Evolutionary conservation across 1,139 yeast genomes (phyloP), one percentile per base, ranked within the genome.

Genomic region (Debaryomycetaceae sp.): DNA sequence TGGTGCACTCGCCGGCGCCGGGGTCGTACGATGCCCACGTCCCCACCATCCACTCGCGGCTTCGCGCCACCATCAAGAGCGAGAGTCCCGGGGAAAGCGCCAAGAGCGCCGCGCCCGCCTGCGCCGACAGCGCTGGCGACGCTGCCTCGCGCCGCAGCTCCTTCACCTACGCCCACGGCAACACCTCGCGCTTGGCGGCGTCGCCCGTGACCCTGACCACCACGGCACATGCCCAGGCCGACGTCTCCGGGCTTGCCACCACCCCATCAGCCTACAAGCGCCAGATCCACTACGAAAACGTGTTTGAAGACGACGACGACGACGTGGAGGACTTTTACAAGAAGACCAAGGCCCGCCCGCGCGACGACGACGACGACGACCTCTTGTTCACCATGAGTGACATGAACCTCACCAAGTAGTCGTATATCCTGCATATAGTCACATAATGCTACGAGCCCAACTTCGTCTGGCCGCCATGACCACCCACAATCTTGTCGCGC

Each of bases 371-470:
- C 27, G 93, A 83, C 40, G 95, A 84, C 41, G 95, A 84, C 39
- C 60, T 86, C 46, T 61, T 86, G 35, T 86, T 86, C 55, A 82
- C 93, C 18, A 84, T 86, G 94, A 85, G 95, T 51, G 95, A 85
- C 48, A 83, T 83, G 91, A 78, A 81, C 38, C 49, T 67, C 26
- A 63, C 66, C 25, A 61, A 58, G 48, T 36, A 38, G 28, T 18
- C 24, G 16, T 7, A n/a, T n/a, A n/a, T n/a, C n/a, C n/a, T 21
- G 13, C 4, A 4, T 12, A 21, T 4, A 21, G 6, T 21, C 12
- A 12, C 13, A 21, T 21, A 12, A n/a, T n/a, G n/a, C n/a, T n/a
- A n/a, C n/a, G n/a, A 19, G 21, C 21, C 10, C 21, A 19, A 19
- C 10, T 19, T 19, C 10, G 21, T 19, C 10, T n/a, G n/a, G n/a